Base-by-base conservation (phyloP, 306 rosid genomes). In the Sicyos edulis region DNA sequence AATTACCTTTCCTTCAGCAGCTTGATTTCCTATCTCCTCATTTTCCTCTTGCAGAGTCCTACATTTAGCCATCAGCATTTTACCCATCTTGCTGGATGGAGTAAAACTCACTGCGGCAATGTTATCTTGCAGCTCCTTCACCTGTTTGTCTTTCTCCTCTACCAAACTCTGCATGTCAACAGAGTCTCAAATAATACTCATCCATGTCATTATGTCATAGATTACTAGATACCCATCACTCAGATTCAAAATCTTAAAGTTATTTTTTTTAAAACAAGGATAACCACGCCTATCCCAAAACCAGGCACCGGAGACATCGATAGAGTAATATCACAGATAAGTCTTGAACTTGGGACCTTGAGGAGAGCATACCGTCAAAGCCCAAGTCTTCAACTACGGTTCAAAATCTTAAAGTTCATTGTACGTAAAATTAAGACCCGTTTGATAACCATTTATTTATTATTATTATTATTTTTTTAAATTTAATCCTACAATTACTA, bases 1-100 rank as follows among this genome's bases (percentile, higher is more conserved):
- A 5, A 57, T 57, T 71, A 92, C 98, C 98, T 92, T 92, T 68
- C 90, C 98, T 84, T 92, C 98, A 19, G 96, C 82, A 82, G 98
- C 98, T 80, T 87, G 96, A 78, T 85, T 88, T 78, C 98, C 98
- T 51, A 92, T 90, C 85, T 92, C 98, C 75, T 92, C 96, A 77
- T 92, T 92, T 88, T 92, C 98, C 83, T 88, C 96, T 80, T 92
- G 98, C 78, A 92, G 83, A 21, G 96, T 92, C 83, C 84, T 87
- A 74, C 98, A 90, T 83, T 92, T 92, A 76, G 96, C 96, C 96
- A 92, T 90, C 75, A 92, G 82, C 88, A 88, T 82, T 82, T 83
- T 92, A 74, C 98, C 98, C 96, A 88, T 90, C 85, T 88, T 92
- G 90, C 96, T 92, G 73, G 87, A 85, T n/a, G 96, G 88, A 54